phyloP scores from a whole-genome alignment of 768 basidiomycete genomes.

The Lenzites betulinus region DNA sequence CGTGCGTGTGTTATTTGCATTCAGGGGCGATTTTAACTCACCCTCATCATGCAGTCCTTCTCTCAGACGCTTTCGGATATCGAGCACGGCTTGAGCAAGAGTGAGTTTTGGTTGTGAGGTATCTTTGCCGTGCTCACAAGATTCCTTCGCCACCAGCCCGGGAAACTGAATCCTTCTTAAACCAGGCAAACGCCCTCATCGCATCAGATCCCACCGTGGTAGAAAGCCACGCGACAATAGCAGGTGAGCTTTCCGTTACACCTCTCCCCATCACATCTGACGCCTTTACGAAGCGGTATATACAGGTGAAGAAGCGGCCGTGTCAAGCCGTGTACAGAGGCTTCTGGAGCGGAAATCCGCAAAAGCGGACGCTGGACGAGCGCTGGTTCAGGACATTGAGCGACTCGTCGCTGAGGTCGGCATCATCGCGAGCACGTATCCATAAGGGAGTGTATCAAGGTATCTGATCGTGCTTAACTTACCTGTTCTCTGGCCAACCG shows the following conservation, averaged over 20 bases:
- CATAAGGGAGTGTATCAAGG: too few species aligned
- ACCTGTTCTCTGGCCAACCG: too few species aligned
- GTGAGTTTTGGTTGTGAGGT: neutral
- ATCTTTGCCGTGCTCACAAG: neutral
- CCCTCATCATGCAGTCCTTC: neutral
- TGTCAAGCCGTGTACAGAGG: slow-evolving; percentile 1
- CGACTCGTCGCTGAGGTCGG: slow-evolving; percentile 13
- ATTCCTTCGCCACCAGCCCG: neutral
- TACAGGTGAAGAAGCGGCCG: neutral
- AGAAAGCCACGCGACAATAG: neutral
- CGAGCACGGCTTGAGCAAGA: neutral
- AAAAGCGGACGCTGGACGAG: slow-evolving; percentile 14
- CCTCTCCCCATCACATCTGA: neutral
- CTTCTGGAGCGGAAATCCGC: slow-evolving; percentile 21
- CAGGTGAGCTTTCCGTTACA: neutral
- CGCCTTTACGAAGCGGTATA: neutral
- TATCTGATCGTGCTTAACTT: too few species aligned
- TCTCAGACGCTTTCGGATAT: slow-evolving; percentile 1
- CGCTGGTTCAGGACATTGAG: slow-evolving; percentile 18
- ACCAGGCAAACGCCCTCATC: neutral
- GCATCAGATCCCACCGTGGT: neutral
- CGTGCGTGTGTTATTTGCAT: neutral
- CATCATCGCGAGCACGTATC: neutral
- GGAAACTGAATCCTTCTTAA: slow-evolving; percentile 6
- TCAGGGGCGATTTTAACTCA: neutral